Conservation (phyloP, 2,329 filamentous ascomycete genomes). For the Sphaceloma murrayae region DNA sequence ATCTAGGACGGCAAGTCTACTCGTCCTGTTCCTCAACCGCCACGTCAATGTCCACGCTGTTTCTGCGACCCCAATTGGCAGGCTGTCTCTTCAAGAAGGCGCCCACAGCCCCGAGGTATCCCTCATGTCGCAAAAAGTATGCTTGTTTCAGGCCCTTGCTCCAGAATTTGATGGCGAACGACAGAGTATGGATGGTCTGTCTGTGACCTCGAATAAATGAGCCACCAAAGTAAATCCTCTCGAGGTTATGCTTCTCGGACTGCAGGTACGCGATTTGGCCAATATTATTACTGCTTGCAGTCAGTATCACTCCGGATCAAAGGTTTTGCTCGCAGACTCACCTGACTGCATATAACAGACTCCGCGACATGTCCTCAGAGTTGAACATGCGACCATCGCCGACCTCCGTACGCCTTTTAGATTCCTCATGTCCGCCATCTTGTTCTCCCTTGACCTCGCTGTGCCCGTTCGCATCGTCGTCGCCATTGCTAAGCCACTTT, state of each 20-base stretch:
- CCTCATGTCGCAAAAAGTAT: constrained; percentile 91
- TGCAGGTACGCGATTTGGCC: constrained; percentile 97
- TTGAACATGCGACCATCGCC: constrained; percentile 51
- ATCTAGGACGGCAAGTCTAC: no score
- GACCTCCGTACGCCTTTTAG: constrained; percentile 29
- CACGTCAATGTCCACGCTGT: constrained; percentile 20
- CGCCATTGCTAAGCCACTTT: constrained; percentile 47
- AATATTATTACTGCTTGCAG: constrained; percentile 70
- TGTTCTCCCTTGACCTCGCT: constrained; percentile 17
- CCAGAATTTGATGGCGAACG: constrained; percentile 97
- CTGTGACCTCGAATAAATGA: constrained; percentile 93
- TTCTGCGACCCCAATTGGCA: constrained; percentile 74
- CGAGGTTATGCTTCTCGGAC: constrained; percentile 82
- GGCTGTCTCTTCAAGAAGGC: constrained; percentile 90
- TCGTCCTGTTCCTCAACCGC: constrained; percentile 12
- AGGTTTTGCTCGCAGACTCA: constrained; percentile 26
- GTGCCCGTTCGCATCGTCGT: constrained; percentile 32
- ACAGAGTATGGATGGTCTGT: constrained; percentile 95
- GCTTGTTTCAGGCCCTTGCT: constrained; percentile 87
- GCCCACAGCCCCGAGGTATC: constrained; percentile 86
- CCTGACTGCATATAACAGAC: constrained; percentile 82
- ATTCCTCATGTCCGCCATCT: constrained; percentile 19
- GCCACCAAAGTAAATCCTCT: constrained; percentile 94
- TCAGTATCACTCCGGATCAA: constrained; percentile 22
- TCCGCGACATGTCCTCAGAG: constrained; percentile 77